phyloP scores from a whole-genome alignment of 805 yeast species.

The Candida multigemmis region DNA sequence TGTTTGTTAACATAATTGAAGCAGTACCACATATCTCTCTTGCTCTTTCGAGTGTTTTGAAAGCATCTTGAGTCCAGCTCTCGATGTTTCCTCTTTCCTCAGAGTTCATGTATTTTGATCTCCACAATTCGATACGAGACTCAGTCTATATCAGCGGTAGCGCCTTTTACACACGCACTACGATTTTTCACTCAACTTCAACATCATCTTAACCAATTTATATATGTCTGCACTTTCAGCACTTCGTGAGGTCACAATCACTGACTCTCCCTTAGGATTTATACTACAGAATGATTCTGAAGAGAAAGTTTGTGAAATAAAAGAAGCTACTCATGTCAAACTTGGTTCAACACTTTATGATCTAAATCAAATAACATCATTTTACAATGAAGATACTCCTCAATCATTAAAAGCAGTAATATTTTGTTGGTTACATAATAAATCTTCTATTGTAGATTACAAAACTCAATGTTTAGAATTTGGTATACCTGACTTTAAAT shows the following conservation, averaged over 20 bases:
- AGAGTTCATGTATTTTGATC: too few species aligned
- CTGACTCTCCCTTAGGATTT: slow-evolving; percentile 13
- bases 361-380: slow-evolving; percentile 44
- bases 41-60: slow-evolving; percentile 17
- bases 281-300: slow-evolving; percentile 6
- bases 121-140: too few species aligned
- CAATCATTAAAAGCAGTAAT: slow-evolving; percentile 52
- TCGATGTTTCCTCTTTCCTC: too few species aligned
- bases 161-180: too few species aligned
- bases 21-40: slow-evolving; percentile 23
- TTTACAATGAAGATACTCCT: slow-evolving; percentile 39
- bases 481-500: slow-evolving; percentile 63
- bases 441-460: slow-evolving; percentile 74
- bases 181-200: too few species aligned
- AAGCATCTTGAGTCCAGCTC: slow-evolving; percentile 22
- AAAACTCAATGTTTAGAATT: slow-evolving; percentile 60
- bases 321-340: slow-evolving; percentile 25
- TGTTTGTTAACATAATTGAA: slow-evolving; percentile 17
- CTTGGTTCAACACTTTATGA: slow-evolving; percentile 17
- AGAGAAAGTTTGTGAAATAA: slow-evolving; percentile 11
- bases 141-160: too few species aligned
- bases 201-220: too few species aligned
- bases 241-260: slow-evolving; percentile 17
- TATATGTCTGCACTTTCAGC: slow-evolving; percentile 14
- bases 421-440: slow-evolving; percentile 73